Evolutionary conservation across 2,329 filamentous ascomycete genomes (phyloP), one percentile per base, ranked within the genome.

Genomic region (Penicillium sp.): DNA sequence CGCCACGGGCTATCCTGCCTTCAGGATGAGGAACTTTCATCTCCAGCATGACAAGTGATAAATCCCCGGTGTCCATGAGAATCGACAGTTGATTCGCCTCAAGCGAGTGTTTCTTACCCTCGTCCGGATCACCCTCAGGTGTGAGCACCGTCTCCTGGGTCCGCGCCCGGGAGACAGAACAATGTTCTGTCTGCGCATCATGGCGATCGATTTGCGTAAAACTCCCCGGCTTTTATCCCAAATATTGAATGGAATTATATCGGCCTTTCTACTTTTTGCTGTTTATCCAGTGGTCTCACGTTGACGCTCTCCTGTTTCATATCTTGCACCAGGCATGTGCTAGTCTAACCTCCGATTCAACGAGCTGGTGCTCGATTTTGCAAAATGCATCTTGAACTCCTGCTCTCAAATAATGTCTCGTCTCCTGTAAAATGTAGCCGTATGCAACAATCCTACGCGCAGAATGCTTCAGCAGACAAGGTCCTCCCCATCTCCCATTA

Each of bases 401-500:
- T 13, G 12, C 8, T 24, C n/a, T 40, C 7, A 29, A 37, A 3
- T 37, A 18, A 37, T 35, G 7, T 1, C 9, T 4, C 18, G 20
- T 37, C 33, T 10, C 5, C 3, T 18, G 24, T 24, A 9, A 24
- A 40, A 8, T 24, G 3, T 27, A 27, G 13, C 13, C 27, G 8
- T 49, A 27, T 27, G 40, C 44, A 43, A 27, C 39, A 15, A 12
- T 44, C 53, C 53, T n/a, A n/a, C n/a, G n/a, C n/a, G n/a, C n/a
- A n/a, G n/a, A n/a, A n/a, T n/a, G n/a, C n/a, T n/a, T n/a, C n/a
- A n/a, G n/a, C n/a, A n/a, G n/a, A n/a, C n/a, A n/a, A n/a, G n/a
- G n/a, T n/a, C n/a, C n/a, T n/a, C n/a, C n/a, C n/a, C n/a, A n/a
- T n/a, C n/a, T n/a, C n/a, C 53, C 44, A 50, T 18, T 9, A 50